Evolutionary conservation across 179 eudicot species (phyloP).

Genomic region (Pouteria campechiana): DNA sequence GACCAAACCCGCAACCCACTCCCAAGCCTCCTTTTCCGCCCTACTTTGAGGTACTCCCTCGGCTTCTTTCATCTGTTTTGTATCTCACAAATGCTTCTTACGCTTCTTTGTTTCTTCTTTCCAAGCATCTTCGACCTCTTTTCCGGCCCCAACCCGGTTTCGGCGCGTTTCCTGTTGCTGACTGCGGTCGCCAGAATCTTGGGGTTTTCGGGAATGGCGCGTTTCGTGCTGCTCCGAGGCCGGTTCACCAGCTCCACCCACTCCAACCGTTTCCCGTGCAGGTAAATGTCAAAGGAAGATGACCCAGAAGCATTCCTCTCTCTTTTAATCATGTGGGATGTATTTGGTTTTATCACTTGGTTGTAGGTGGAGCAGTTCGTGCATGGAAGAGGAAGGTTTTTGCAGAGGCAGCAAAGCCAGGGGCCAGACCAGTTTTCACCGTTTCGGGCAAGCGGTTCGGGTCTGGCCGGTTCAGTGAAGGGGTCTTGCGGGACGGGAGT

Average conservation of each 20-base stretch:
- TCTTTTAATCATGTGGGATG: neutral
- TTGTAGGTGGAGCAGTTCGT: conserved; percentile 3
- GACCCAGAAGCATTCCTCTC: neutral
- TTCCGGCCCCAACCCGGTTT: neutral
- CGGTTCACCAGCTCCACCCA: neutral
- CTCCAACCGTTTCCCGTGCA: neutral
- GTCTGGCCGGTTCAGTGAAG: neutral
- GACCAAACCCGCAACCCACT: neutral
- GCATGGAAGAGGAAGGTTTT: conserved; percentile 7
- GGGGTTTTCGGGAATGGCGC: too few relatives aligned
- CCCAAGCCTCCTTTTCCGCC: neutral
- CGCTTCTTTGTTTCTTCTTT: neutral
- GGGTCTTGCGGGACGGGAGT: conserved; percentile 18
- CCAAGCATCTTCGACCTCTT: neutral
- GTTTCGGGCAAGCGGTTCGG: conserved; percentile 1
- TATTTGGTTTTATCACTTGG: neutral
- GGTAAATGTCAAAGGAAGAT: too few relatives aligned
- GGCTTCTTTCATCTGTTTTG: neutral
- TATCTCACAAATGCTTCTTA: neutral
- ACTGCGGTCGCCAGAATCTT: too few relatives aligned
- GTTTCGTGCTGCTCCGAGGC: too few relatives aligned
- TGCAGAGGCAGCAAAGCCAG: conserved; percentile 3
- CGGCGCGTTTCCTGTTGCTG: too few relatives aligned
- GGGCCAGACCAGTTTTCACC: conserved; percentile 2
- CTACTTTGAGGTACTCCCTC: neutral